Base-by-base conservation (phyloP, 1,284 basidiomycete species). In the Melampsora americana region DNA sequence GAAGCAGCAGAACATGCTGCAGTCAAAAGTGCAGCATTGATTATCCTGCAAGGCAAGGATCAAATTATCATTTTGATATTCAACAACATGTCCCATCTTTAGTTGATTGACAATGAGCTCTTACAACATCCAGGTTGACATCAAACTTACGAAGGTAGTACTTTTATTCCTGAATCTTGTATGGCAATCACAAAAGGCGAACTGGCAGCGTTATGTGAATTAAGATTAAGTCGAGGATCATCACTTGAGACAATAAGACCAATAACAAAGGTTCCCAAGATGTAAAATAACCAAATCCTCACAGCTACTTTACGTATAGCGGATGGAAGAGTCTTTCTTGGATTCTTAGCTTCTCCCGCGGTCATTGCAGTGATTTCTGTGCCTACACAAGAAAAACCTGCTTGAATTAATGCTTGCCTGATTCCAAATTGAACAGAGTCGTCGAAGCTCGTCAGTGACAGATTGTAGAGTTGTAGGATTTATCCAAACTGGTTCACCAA, bases 171-270 rank as follows among this genome's bases (percentile, higher is more conserved):
- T 0, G 91, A 89, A 61, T 85, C 86, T 79, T 87, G 80, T 32
- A 83, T 82, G 12, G 90, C 91, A 79, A 93, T 91, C 77, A 93
- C 91, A 83, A 92, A 93, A 1, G 92, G 92, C 23, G 90, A 91
- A 14, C 87, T 87, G 12, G 88, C 87, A 64, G 91, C 91, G 48
- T 86, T 89, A 28, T 87, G 86, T 69, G 81, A 82, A 50, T 80
- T 81, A 65, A 90, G 84, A 77, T 86, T 83, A 39, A 93, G 87
- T 28, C 86, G 83, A 0, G 83, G 80, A 74, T 90, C 85, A 81
- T 87, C 88, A 56, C 87, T 90, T 1, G 91, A 88, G 14, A 92
- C 90, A 74, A 93, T 86, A 30, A 93, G 83, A 66, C 92, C 91
- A 78, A 93, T 91, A 78, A 92, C 84, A 72, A 87, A 83, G 4